A percentile compares a stretch with the other conserved stretches of the same genome.
phyloP scores from a whole-genome alignment of 257 asterid species.

The Forsythia viridissima region DNA sequence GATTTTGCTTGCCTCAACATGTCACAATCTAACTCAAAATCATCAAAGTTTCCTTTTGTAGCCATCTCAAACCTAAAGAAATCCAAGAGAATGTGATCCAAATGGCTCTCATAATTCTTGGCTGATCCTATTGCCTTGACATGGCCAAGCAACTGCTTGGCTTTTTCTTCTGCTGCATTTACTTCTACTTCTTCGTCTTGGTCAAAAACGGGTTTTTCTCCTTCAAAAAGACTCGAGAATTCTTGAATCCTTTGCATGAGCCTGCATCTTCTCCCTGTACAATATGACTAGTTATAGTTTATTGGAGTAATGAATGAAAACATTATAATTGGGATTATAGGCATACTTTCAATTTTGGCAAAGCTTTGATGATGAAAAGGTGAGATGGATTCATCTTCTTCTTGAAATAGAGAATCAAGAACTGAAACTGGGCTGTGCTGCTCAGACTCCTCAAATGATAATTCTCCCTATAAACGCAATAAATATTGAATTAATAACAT shows the following conservation, averaged over 20 bases:
- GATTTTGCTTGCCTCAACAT: constrained; percentile 34
- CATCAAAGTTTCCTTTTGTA: constrained; percentile 10
- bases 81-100: constrained; percentile 41
- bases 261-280: constrained; percentile 26
- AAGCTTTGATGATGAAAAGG: constrained; percentile 28
- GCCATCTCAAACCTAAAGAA: constrained; percentile 47
- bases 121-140: not conserved
- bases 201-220: not conserved
- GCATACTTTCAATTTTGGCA: constrained; percentile 9
- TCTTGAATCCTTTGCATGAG: constrained; percentile 35
- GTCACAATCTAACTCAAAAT: constrained; percentile 16
- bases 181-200: not conserved
- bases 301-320: not conserved
- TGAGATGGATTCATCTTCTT: constrained; percentile 35
- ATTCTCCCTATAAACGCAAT: constrained; percentile 29
- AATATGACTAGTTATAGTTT: not conserved
- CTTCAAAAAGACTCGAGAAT: constrained; percentile 1
- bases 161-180: not conserved
- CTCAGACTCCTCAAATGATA: constrained; percentile 49
- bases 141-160: not conserved
- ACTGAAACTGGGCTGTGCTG: constrained; percentile 81
- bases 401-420: constrained; percentile 64
- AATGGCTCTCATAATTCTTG: not conserved
- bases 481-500: no score
- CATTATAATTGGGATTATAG: no score